Base-by-base conservation (phyloP, 148 eudicot species). In the Silene latifolia region DNA sequence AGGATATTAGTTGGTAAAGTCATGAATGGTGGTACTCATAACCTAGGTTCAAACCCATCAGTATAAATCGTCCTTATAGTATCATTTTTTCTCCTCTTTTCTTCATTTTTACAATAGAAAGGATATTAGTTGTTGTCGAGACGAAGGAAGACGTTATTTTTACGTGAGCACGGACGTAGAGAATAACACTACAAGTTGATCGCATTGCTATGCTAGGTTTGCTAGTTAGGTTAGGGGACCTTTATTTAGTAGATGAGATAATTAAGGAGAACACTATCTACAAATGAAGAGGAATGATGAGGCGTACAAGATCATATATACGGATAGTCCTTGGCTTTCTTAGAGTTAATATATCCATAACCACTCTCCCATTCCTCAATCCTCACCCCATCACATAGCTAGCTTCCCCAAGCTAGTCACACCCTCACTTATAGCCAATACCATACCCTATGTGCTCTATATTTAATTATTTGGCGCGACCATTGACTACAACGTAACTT, bases 301-400 rank as follows among this genome's bases (percentile, higher is more conserved):
- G 15, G 69, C 44, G 69, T 65, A 65, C 69, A 65, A 65, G 46
- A 20, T 6, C 0, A 21, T 59, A 7, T n/a, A 59, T 60, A 60
- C 63, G 63, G 63, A 60, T 21, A 19, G 63, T 60, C 25, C 63
- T 19, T 8, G 54, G 20, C 47, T 12, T 25, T 64, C 9, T 7
- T 65, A 32, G 46, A 65, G 44, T 13, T 29, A 32, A 65, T 24
- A 39, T 39, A 39, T 39, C 44, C 44, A 39, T 39, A 39, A 39
- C 44, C 44, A 39, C 44, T 39, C 44, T 32, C 19, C 47, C 69
- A 65, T 65, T 65, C 69, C 46, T 65, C 69, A 65, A 29, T 65
- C 69, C 46, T 65, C 69, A 65, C 69, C 68, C 69, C 69, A 65
- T 65, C 69, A 25, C 29, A 65, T 64, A 64, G 42, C 18, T 5